Conservation (phyloP, 192 early-diverging fungal genomes). For the Haplosporangium gracile region DNA sequence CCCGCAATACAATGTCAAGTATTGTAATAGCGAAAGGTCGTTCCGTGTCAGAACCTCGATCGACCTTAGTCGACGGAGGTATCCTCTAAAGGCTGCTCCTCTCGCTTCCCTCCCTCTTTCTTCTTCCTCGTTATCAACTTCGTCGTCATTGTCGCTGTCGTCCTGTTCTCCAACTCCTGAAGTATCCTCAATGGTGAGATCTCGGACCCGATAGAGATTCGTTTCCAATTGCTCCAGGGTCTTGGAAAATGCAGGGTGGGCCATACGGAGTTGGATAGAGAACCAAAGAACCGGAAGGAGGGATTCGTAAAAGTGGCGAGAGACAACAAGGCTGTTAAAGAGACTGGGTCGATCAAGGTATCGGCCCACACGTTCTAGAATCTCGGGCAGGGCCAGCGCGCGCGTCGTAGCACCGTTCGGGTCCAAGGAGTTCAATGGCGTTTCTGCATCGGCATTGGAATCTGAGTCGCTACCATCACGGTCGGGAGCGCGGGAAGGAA, state of each 20-base stretch:
- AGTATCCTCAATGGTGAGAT: background rate
- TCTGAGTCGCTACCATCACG: background rate
- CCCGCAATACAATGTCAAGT: background rate
- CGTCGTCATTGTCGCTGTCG: background rate
- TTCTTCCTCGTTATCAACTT: background rate
- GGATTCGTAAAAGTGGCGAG: slow-evolving; percentile 5
- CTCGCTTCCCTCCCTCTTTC: background rate
- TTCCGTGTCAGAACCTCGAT: background rate
- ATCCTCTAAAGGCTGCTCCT: background rate
- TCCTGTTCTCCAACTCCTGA: background rate
- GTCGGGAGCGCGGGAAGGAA: background rate
- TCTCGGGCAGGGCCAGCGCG: slow-evolving; percentile 12
- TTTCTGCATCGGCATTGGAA: background rate
- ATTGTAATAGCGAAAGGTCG: background rate
- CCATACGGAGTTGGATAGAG: background rate
- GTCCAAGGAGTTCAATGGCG: no score
- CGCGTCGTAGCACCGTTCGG: background rate
- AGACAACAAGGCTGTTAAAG: slow-evolving; percentile 2
- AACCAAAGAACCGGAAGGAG: slow-evolving; percentile 1
- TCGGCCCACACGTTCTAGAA: background rate
- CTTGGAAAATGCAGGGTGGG: background rate
- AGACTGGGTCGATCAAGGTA: slow-evolving; percentile 1
- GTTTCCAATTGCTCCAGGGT: background rate
- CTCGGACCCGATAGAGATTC: slow-evolving; percentile 4
- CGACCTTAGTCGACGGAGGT: background rate